These are phyloP conservation scores for Hypoxylon fragiforme DNA, from an alignment of 495 filamentous ascomycete genomes.

Conservation along the genomic window DNA sequence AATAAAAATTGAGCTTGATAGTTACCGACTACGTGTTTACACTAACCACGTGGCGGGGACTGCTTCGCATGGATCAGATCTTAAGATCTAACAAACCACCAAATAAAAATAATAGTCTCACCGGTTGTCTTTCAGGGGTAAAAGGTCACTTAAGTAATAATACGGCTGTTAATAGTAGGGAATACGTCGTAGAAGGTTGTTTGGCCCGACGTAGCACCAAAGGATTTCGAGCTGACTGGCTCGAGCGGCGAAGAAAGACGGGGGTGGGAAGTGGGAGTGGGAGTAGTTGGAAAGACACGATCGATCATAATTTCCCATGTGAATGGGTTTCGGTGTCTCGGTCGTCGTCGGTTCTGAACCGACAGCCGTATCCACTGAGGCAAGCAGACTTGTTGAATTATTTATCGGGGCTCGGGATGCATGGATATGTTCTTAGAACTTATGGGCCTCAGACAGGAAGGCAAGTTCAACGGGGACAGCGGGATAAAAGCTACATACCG, in stretches of 20 bases:
- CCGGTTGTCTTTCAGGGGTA: conserved; percentile 17
- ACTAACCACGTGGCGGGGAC: conserved; percentile 4
- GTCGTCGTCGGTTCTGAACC: conserved; percentile 5
- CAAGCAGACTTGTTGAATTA: neutral
- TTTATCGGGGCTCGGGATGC: conserved; percentile 17
- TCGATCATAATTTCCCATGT: conserved; percentile 27
- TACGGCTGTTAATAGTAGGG: conserved; percentile 3
- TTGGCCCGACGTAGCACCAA: conserved; percentile 12
- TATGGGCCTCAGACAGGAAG: too few relatives aligned
- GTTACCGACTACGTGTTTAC: neutral
- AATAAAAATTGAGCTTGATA: neutral
- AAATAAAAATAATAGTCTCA: neutral
- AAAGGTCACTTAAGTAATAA: conserved; percentile 8
- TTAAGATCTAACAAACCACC: conserved; percentile 16
- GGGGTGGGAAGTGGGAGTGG: neutral
- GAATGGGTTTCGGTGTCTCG: conserved; percentile 5
- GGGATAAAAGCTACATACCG: too few relatives aligned
- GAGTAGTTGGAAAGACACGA: conserved; percentile 7
- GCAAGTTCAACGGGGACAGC: too few relatives aligned
- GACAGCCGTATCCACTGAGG: conserved; percentile 18
- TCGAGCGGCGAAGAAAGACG: too few relatives aligned
- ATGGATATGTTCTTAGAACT: too few relatives aligned
- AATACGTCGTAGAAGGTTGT: conserved; percentile 3
- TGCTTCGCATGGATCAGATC: conserved; percentile 10
- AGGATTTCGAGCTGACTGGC: conserved; percentile 15